Base-by-base conservation (phyloP, 176 grass and related monocot species). In the Phoenix dactylifera region DNA sequence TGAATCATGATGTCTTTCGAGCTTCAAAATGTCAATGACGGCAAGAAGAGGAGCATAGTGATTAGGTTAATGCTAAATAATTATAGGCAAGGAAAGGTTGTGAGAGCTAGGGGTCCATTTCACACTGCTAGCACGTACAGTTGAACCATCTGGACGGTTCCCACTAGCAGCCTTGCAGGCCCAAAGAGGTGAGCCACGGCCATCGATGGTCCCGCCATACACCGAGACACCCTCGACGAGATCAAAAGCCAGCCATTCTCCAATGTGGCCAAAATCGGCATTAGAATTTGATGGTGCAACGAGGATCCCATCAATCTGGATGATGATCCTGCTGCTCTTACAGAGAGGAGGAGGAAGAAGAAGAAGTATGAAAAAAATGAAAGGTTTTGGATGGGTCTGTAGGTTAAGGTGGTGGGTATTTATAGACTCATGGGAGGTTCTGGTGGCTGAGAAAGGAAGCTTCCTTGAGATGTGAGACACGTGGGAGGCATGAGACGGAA, bases 11-110 rank as follows among this genome's bases (percentile, higher is more conserved):
- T 77, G 78, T 79, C 26, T 77, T 60, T 82, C 12, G 86, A 88
- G 68, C 87, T 85, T n/a, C 59, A 76, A 67, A 96, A 79, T 65
- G 82, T 87, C 73, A 96, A 62, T 17, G 86, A 84, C 91, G 90
- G 83, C 68, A 64, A 5, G 0, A 66, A 51, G 2, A 15, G 39
- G 14, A 35, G 5, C 26, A 5, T 28, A 4, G 26, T 4, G 26
- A 5, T 28, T 28, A 28, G 26, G 26, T 28, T 28, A 28, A 28
- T 28, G 26, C 5, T 28, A 28, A 28, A 28, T 4, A 28, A 28
- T 28, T 28, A 28, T 28, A 5, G 26, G 26, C 26, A 28, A 5
- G 26, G 26, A 28, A 28, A 28, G 5, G 0, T 28, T 28, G 26
- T 28, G 26, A 28, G 26, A 5, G 26, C 26, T 28, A 4, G 26